Percentiles rank a stretch among this genome's conserved stretches.
phyloP scores from a whole-genome alignment of 2,329 filamentous ascomycete genomes.

The Trichoderma aggressivum region DNA sequence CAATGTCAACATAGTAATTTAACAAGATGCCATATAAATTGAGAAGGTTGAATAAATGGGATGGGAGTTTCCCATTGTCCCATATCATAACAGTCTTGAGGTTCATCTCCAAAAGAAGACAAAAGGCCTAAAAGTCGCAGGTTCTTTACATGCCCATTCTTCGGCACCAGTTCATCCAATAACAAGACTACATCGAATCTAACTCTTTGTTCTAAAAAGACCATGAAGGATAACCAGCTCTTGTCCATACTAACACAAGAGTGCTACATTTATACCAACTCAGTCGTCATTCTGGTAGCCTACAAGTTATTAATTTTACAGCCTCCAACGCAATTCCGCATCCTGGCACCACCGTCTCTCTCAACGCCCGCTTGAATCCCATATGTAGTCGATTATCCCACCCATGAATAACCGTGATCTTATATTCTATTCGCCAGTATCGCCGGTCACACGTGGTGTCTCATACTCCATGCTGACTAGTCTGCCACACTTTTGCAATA shows the following conservation, averaged over 20 bases:
- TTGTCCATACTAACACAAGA: background rate
- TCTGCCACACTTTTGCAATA: background rate
- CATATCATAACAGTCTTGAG: background rate
- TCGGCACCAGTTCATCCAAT: background rate
- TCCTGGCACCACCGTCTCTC: background rate
- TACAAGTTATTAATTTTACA: background rate
- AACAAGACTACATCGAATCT: background rate
- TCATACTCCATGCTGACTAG: background rate
- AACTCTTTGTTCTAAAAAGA: background rate
- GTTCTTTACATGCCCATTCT: background rate
- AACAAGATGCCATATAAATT: background rate
- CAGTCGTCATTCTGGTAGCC: background rate
- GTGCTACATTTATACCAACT: background rate
- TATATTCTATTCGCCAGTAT: background rate
- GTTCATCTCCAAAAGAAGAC: background rate
- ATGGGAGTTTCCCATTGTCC: background rate
- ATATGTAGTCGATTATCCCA: background rate
- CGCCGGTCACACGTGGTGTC: background rate
- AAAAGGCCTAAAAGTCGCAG: background rate
- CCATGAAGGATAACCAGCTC: background rate
- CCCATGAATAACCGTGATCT: background rate
- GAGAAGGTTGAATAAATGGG: background rate
- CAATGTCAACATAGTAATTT: too few relatives aligned
- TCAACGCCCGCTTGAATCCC: background rate
- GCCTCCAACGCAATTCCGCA: background rate